Evolutionary conservation across 345 rosid genomes (phyloP).

Genomic region (Anacardium occidentale): DNA sequence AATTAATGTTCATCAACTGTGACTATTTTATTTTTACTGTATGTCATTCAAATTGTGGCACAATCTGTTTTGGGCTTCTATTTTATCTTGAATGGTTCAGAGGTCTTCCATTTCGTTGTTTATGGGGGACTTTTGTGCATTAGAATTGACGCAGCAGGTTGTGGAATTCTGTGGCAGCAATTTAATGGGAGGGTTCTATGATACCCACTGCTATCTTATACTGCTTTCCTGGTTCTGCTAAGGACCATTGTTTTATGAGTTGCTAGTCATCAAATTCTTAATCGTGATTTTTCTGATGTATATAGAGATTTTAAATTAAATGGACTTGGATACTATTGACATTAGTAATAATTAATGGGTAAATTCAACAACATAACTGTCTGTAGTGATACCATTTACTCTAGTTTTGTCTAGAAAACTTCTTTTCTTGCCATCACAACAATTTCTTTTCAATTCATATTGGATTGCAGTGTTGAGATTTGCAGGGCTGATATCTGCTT

Average conservation of each 20-base stretch:
- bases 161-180: neutral
- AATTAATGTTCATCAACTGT: neutral
- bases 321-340: neutral
- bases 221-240: conserved; percentile 11
- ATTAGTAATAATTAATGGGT: neutral
- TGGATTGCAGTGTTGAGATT: neutral
- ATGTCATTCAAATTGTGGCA: no score
- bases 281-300: neutral
- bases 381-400: neutral
- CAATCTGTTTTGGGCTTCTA: no score
- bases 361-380: neutral
- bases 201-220: neutral
- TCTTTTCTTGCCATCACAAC: neutral
- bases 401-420: neutral
- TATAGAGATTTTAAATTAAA: neutral
- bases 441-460: neutral
- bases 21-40: neutral
- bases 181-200: neutral
- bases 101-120: no score
- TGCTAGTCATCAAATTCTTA: neutral
- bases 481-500: neutral
- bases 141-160: neutral
- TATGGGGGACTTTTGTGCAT: no score
- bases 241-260: neutral
- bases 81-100: no score